Conservation (phyloP, 208 protist species). For the Wallacemonas collosoma region DNA sequence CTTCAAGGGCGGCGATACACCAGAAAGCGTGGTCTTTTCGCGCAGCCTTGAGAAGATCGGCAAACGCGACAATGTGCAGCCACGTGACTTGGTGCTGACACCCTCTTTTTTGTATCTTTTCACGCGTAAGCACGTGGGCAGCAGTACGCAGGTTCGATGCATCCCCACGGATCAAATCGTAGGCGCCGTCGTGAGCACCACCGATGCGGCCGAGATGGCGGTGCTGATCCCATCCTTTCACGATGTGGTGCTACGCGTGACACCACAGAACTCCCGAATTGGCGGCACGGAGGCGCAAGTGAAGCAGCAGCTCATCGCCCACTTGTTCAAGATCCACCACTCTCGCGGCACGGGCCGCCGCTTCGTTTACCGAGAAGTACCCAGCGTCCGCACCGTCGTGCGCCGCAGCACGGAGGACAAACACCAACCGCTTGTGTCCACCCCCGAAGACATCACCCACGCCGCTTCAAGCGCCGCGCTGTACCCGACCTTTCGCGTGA, state of each 20-base stretch:
- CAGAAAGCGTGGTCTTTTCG: slow-evolving; percentile 54
- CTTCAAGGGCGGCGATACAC: slow-evolving; percentile 43
- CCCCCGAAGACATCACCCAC: slow-evolving; percentile 29
- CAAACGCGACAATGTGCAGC: slow-evolving; percentile 47
- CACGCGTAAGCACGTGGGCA: slow-evolving; percentile 26
- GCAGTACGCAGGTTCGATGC: slow-evolving; percentile 24
- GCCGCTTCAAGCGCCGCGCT: slow-evolving; percentile 34
- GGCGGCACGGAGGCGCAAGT: slow-evolving; percentile 35
- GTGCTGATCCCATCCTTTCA: slow-evolving; percentile 65
- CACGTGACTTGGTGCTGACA: slow-evolving; percentile 56
- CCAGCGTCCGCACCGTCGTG: slow-evolving; percentile 38
- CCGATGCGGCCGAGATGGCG: slow-evolving; percentile 35
- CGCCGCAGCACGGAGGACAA: slow-evolving; percentile 47
- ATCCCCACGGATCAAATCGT: slow-evolving; percentile 49
- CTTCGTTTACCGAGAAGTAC: slow-evolving; percentile 43
- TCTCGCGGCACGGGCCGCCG: slow-evolving; percentile 31
- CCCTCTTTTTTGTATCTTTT: slow-evolving; percentile 57
- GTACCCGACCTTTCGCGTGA: slow-evolving; percentile 36
- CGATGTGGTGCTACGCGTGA: slow-evolving; percentile 55
- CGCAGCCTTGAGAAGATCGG: slow-evolving; percentile 58
- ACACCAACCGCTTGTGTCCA: slow-evolving; percentile 29
- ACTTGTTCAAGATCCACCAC: slow-evolving; percentile 52
- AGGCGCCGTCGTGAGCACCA: slow-evolving; percentile 55
- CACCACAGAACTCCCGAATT: slow-evolving; percentile 28
- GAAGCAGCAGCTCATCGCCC: slow-evolving; percentile 63